Evolutionary conservation across 495 filamentous ascomycete genomes (phyloP).

Genomic region (Lichenothelia convexa): DNA sequence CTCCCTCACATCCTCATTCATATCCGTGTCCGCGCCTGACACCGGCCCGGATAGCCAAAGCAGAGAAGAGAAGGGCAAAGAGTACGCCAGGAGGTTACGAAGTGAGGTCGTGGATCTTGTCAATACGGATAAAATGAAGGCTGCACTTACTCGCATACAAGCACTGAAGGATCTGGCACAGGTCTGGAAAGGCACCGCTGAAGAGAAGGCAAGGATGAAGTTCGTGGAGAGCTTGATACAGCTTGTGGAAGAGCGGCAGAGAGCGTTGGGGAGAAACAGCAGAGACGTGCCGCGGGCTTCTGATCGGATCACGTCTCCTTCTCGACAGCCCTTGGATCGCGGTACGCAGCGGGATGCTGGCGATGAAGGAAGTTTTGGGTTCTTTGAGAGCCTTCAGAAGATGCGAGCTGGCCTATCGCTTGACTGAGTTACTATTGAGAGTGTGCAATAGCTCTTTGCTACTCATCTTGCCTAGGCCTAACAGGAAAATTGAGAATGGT

Average conservation of each 20-base stretch:
- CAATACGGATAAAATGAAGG: conserved; percentile 32
- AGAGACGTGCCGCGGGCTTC: background rate
- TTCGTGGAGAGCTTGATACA: conserved; percentile 64
- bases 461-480: too few relatives aligned
- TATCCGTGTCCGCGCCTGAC: conserved; percentile 65
- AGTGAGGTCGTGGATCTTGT: conserved; percentile 55
- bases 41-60: conserved; percentile 38
- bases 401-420: conserved; percentile 56
- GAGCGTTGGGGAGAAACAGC: conserved; percentile 9
- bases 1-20: conserved; percentile 44
- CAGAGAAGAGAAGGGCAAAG: conserved; percentile 63
- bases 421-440: conserved; percentile 17
- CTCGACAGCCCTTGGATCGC: conserved; percentile 4
- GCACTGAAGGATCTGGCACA: conserved; percentile 48
- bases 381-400: conserved; percentile 65
- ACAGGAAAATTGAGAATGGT: too few relatives aligned
- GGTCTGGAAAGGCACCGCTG: conserved; percentile 88
- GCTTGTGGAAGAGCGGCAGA: conserved; percentile 29
- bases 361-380: conserved; percentile 39
- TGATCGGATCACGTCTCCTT: background rate
- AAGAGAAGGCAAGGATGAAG: conserved; percentile 66
- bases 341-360: conserved; percentile 8
- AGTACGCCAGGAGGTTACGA: conserved; percentile 45
- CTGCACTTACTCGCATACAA: conserved; percentile 51
- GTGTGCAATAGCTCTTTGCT: too few relatives aligned